Evolutionary conservation across 805 yeast species (phyloP), one percentile per base, ranked within the genome.

Genomic region (Saturnispora galanensis): DNA sequence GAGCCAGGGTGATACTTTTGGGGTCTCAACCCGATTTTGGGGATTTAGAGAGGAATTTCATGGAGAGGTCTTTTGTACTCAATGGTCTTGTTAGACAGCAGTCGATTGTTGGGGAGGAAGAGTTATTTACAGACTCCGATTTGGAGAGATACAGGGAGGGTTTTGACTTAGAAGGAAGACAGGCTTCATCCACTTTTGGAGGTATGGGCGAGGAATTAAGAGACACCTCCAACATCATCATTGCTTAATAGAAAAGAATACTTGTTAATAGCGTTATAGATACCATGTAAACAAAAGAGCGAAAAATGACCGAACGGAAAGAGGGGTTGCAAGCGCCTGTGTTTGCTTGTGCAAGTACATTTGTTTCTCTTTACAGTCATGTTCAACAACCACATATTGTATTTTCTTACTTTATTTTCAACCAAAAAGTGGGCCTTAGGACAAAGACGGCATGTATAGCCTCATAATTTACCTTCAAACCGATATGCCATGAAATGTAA

Each of bases 31-130:
- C 49, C 0, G 63, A 58, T 45, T 54, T 62, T 42, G 60, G 53
- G 2, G 32, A 44, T 33, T 40, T 51, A 35, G 69, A 65, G 37
- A 52, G 68, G 45, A 56, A 55, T 41, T 57, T 56, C 18, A 43
- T 64, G 6, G 63, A 59, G 40, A 56, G 68, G 39, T 44, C 57
- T 12, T 49, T 56, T 13, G 41, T 62, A 26, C 49, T 51, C 7
- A 54, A 55, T 31, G 65, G 65, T 7, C 48, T 60, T 31, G 47
- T 59, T 2, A 41, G 42, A 13, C 63, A 58, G 38, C 31, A 48
- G 10, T 39, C 42, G 5, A 38, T 52, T 10, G 44, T 60, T 12
- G 62, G 59, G 0, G 50, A 51, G 5, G 18, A 30, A 5, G 65
- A 60, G 39, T 8, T 32, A 3, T 52, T 47, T 33, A 49, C 53